Evolutionary conservation across 176 grass and related monocot genomes (phyloP).

Genomic region (Urochloa ruziziensis): DNA sequence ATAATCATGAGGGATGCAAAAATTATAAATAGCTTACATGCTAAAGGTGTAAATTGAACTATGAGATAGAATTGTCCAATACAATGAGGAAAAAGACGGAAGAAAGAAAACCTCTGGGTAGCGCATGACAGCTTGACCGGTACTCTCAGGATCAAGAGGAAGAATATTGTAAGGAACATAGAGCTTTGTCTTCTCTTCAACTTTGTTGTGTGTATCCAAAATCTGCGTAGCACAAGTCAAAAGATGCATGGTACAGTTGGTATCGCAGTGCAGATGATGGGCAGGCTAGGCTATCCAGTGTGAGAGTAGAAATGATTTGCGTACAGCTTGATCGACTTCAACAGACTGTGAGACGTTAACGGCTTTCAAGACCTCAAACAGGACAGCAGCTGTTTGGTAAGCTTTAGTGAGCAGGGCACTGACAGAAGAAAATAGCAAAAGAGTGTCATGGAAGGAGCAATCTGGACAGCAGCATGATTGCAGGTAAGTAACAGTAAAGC

Average conservation of each 20-base stretch:
- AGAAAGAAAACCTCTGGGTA: slow-evolving; percentile 64
- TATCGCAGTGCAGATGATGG: background rate
- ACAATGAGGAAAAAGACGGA: background rate
- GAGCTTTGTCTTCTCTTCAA: slow-evolving; percentile 86
- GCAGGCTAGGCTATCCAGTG: background rate
- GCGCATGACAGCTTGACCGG: slow-evolving; percentile 73
- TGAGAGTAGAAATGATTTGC: background rate
- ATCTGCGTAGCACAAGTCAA: slow-evolving; percentile 38
- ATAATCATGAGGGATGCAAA: background rate
- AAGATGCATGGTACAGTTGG: background rate
- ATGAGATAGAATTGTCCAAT: background rate
- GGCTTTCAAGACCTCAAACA: slow-evolving; percentile 95
- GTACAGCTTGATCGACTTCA: slow-evolving; percentile 81
- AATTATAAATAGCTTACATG: background rate
- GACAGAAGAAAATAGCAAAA: background rate
- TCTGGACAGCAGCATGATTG: background rate
- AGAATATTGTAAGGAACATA: slow-evolving; percentile 93
- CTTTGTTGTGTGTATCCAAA: slow-evolving; percentile 73
- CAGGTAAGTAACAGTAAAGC: background rate
- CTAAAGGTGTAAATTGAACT: background rate
- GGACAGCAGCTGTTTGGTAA: slow-evolving; percentile 88
- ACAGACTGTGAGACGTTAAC: slow-evolving; percentile 90
- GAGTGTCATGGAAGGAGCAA: background rate
- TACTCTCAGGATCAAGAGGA: slow-evolving; percentile 89
- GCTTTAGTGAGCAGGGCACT: slow-evolving; percentile 92